Conservation (phyloP, 768 basidiomycete genomes). For the Tylopilus sp. region DNA sequence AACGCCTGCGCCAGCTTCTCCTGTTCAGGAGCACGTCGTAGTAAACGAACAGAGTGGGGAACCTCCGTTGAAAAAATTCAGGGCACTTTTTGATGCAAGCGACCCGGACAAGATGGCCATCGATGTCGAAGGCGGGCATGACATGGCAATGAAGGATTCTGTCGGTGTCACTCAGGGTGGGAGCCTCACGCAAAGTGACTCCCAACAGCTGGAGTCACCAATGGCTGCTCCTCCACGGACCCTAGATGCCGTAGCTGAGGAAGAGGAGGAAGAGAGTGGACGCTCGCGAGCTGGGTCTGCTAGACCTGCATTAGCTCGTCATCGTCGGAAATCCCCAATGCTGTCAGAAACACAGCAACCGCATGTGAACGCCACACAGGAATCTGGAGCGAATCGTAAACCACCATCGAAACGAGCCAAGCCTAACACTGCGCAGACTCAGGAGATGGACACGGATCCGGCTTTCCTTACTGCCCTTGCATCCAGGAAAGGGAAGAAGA, state of each 20-base stretch:
- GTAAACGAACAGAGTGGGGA: slow-evolving; percentile 31
- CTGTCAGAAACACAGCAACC: not conserved
- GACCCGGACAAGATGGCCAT: slow-evolving; percentile 44
- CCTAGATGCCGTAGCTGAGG: slow-evolving; percentile 46
- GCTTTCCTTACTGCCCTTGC: slow-evolving; percentile 72
- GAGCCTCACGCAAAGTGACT: slow-evolving; percentile 30
- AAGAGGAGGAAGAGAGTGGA: slow-evolving; percentile 47
- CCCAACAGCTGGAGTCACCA: slow-evolving; percentile 9
- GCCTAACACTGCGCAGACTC: not conserved
- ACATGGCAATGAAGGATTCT: slow-evolving; percentile 7
- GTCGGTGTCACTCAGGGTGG: slow-evolving; percentile 10
- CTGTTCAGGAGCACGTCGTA: slow-evolving; percentile 15
- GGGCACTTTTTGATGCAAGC: slow-evolving; percentile 64
- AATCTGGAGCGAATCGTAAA: slow-evolving; percentile 14
- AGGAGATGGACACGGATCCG: slow-evolving; percentile 52
- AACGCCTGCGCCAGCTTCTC: slow-evolving; percentile 32
- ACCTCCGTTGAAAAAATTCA: slow-evolving; percentile 68
- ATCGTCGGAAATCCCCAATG: slow-evolving; percentile 1
- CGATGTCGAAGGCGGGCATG: slow-evolving; percentile 11
- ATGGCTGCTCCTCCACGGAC: slow-evolving; percentile 4
- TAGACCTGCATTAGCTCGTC: not conserved
- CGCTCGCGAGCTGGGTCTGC: not conserved
- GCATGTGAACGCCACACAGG: slow-evolving; percentile 19
- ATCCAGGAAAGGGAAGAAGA: slow-evolving; percentile 67
- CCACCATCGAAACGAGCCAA: slow-evolving; percentile 8